Evolutionary conservation across 1,284 basidiomycete species (phyloP), one percentile per base, ranked within the genome.

Genomic region (Puccinia hordei): DNA sequence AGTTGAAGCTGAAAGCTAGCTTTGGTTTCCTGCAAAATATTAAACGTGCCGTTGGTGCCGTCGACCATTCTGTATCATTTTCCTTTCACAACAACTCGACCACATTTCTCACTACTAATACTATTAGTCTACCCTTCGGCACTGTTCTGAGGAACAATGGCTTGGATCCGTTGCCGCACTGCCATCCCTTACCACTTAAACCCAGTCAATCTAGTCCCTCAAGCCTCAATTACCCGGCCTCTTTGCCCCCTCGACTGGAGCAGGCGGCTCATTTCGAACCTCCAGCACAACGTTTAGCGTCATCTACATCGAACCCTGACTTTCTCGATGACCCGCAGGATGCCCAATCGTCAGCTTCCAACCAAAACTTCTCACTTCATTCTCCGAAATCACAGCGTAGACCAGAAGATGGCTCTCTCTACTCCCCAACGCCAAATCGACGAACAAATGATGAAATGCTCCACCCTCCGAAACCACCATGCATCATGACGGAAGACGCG

Each of bases 61-160:
- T 30, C 41, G 66, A 69, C 30, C 66, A 24, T 27, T 69, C 66
- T 12, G 24, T 69, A 13, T 46, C 66, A 33, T 69, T 69, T 41
- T 69, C 66, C 8, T 69, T 69, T 22, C 41, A 69, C 44, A 69
- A 69, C 66, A 46, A 46, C 44, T 35, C 35, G 30, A 30, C 61
- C 30, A 33, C 61, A 22, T 63, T 41, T 30, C 61, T 63, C 35
- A 63, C 61, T 5, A 63, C 61, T 30, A 69, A 51, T 49, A 27
- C 66, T 13, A 53, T 73, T n/a, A 73, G 71, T 57, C 71, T 55
- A 3, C 71, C 71, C 53, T 53, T 73, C 53, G 71, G 71, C 22
- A 73, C 49, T 53, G 71, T 73, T 22, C 51, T 73, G 8, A 73
- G 71, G 35, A 73, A 73, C 35, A 73, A 73, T 30, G 71, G 71